Base-by-base conservation (phyloP, 441 rosid species). In the Biscutella laevigata region DNA sequence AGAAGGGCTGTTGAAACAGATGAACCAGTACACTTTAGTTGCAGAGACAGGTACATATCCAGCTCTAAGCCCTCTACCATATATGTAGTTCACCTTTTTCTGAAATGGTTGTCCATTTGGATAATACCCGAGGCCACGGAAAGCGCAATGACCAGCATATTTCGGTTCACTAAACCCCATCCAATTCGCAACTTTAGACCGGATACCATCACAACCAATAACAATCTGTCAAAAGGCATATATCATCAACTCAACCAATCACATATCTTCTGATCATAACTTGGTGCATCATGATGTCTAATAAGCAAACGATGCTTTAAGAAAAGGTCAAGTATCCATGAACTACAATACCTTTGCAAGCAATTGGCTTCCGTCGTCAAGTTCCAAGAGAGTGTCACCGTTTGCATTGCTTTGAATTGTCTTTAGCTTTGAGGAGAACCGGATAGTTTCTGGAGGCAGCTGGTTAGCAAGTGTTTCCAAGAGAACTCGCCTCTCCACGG, bases 21-120 rank as follows among this genome's bases (percentile, higher is more conserved):
- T 73, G 61, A 91, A 91, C 95, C 94, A 91, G 77, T 91, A 87
- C 11, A 76, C 96, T 62, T 80, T 83, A 4, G 87, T 77, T 0
- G 78, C 35, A 21, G 96, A 91, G 29, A 87, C 88, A 4, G 91
- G 96, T 60, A 85, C 82, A 62, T 74, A 83, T 53, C 94, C 96
- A 0, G 94, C 96, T 28, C 95, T 79, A 47, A 85, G 25, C 32
- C 95, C 98, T 60, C 72, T 83, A 30, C 96, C 96, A 9, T 87
- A 87, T 40, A 87, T 61, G 47, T 83, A 81, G 52, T 70, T 87
- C 29, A 87, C 84, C 56, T 66, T 76, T 2, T 70, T 77, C 53
- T 77, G 75, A 70, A 78, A 77, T 41, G 94, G 83, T 45, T 87
- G 98, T 4, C 94, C 95, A 12, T 75, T 33, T 25, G 83, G 71